These are phyloP conservation scores for Chloris gayana DNA, from an alignment of 176 grass and related monocot species.

Conservation along the genomic window DNA sequence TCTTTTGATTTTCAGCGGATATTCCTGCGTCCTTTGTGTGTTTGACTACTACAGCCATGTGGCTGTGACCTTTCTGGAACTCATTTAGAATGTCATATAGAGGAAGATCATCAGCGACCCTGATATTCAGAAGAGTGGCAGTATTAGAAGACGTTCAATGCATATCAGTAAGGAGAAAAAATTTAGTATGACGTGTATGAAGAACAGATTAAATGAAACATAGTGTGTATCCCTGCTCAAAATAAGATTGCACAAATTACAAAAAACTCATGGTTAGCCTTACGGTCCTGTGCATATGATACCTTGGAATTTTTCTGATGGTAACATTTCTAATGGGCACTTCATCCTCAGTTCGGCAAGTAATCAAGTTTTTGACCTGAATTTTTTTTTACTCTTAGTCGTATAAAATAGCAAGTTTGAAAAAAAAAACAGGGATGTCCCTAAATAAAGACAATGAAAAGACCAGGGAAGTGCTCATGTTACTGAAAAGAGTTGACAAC, in stretches of 20 bases:
- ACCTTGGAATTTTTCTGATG: constrained; percentile 99
- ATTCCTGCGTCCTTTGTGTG: constrained; percentile 50
- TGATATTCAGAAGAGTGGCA: constrained; percentile 46
- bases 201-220: background rate
- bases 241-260: background rate
- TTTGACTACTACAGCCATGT: constrained; percentile 97
- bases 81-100: constrained; percentile 99
- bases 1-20: constrained; percentile 58
- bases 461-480: background rate
- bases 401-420: constrained; percentile 12
- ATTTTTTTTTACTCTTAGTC: background rate
- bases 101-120: constrained; percentile 94
- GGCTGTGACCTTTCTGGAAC: constrained; percentile 99
- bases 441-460: background rate
- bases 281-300: background rate
- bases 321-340: constrained; percentile 89
- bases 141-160: constrained; percentile 26
- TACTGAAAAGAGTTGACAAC: constrained; percentile 9
- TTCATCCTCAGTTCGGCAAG: constrained; percentile 81
- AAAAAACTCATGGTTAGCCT: background rate
- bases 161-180: constrained; percentile 10
- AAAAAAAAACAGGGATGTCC: constrained; percentile 10
- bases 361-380: constrained; percentile 98
- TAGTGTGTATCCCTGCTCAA: background rate
- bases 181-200: background rate